Percentiles rank a stretch among this genome's conserved stretches.
phyloP scores from a whole-genome alignment of 2,329 filamentous ascomycete species.

The Stemphylium lycopersici region DNA sequence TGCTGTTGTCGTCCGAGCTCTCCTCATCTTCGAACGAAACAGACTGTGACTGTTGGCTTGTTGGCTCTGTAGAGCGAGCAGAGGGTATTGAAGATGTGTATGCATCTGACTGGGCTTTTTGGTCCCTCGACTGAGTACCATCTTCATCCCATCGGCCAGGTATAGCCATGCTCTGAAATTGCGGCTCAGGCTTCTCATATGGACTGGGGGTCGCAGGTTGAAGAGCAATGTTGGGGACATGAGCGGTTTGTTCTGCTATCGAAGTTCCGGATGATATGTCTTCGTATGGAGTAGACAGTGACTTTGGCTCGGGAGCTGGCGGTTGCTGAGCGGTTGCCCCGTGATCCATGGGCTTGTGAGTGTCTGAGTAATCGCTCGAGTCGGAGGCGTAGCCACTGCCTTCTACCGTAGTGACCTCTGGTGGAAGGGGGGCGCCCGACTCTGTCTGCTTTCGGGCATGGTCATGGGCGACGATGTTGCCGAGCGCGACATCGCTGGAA shows the following conservation, averaged over 20 bases:
- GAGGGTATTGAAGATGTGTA: not conserved
- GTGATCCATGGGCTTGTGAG: slow-evolving; percentile 18
- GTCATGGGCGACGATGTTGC: slow-evolving; percentile 62
- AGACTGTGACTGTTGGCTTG: slow-evolving; percentile 8
- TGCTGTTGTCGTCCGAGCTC: slow-evolving; percentile 50
- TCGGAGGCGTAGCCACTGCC: slow-evolving; percentile 69
- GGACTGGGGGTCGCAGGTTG: slow-evolving; percentile 46
- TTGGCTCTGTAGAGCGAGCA: slow-evolving; percentile 7
- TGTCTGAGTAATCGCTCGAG: slow-evolving; percentile 45
- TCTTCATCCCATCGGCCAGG: slow-evolving; percentile 42
- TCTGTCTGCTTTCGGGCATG: slow-evolving; percentile 52
- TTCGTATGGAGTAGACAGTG: slow-evolving; percentile 27
- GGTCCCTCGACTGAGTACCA: slow-evolving; percentile 24
- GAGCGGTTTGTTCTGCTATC: slow-evolving; percentile 18
- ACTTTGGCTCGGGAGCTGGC: slow-evolving; percentile 35
- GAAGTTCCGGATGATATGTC: slow-evolving; percentile 15
- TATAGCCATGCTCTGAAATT: slow-evolving; percentile 33
- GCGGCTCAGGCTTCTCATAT: slow-evolving; percentile 31
- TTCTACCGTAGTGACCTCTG: slow-evolving; percentile 73
- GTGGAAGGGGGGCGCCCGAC: slow-evolving; percentile 68
- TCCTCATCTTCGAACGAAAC: slow-evolving; percentile 23
- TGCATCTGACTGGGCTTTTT: not conserved
- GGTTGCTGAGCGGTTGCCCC: slow-evolving; percentile 15
- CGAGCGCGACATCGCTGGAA: slow-evolving; percentile 67
- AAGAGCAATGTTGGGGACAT: slow-evolving; percentile 44